Evolutionary conservation across 768 basidiomycete species (phyloP).

Genomic region (Tylopilus subfusipes): DNA sequence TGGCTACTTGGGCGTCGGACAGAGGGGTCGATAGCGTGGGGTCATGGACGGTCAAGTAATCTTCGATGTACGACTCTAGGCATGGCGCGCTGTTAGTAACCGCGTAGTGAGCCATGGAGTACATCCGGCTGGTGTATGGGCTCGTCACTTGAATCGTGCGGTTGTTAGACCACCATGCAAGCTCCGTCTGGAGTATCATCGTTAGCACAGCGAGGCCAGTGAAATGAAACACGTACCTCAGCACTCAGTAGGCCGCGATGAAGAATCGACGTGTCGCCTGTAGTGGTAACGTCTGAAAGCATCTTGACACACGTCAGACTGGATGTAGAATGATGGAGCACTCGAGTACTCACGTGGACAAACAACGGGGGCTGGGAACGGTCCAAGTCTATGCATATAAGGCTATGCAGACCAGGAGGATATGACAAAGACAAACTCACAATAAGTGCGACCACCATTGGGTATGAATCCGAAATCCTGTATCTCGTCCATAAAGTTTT

Average conservation of each 20-base stretch:
- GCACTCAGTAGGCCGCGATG: slow-evolving; percentile 78
- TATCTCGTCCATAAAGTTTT: slow-evolving; percentile 96
- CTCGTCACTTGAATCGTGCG: slow-evolving; percentile 65
- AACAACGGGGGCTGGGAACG: slow-evolving; percentile 94
- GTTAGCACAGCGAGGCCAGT: neutral
- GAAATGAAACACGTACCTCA: slow-evolving; percentile 46
- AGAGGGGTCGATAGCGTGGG: slow-evolving; percentile 51
- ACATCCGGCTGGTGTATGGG: slow-evolving; percentile 64
- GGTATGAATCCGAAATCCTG: slow-evolving; percentile 85
- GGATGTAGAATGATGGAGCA: neutral
- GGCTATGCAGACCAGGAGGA: neutral
- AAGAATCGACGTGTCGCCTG: slow-evolving; percentile 73
- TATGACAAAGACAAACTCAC: slow-evolving; percentile 39
- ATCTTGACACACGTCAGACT: slow-evolving; percentile 47
- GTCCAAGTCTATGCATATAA: slow-evolving; percentile 56
- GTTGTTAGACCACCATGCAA: slow-evolving; percentile 79
- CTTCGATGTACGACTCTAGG: slow-evolving; percentile 80
- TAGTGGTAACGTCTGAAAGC: slow-evolving; percentile 70
- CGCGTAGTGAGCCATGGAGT: slow-evolving; percentile 66
- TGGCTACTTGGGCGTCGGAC: slow-evolving; percentile 55
- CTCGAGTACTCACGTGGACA: slow-evolving; percentile 51
- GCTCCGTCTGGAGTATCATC: slow-evolving; percentile 52
- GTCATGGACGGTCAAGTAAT: slow-evolving; percentile 74
- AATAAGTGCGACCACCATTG: slow-evolving; percentile 91
- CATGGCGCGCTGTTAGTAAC: slow-evolving; percentile 85